Conservation (phyloP, 208 protist genomes). For the Leishmania amazonensis region DNA sequence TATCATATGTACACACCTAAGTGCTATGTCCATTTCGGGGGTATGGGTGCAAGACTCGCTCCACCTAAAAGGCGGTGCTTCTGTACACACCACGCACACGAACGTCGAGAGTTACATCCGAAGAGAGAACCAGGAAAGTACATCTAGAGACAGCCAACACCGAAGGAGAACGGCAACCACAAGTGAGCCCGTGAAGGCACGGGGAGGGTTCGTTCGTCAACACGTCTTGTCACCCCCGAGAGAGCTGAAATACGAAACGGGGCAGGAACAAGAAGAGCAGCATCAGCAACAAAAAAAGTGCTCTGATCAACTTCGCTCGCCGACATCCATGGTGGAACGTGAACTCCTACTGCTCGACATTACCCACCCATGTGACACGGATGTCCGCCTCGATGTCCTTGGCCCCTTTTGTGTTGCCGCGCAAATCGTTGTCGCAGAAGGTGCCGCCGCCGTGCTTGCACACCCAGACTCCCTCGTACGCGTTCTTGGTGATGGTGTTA, state of each 20-base stretch:
- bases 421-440: slow-evolving; percentile 85
- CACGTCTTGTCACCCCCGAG: not conserved
- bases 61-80: not conserved
- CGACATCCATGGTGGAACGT: not conserved
- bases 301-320: not conserved
- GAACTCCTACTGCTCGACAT: slow-evolving; percentile 41
- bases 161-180: not conserved
- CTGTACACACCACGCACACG: not conserved
- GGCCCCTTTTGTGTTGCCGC: slow-evolving; percentile 73
- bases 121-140: not conserved
- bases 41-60: not conserved
- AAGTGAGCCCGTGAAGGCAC: not conserved
- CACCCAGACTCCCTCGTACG: slow-evolving; percentile 91
- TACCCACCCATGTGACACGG: slow-evolving; percentile 64
- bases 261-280: too few relatives aligned
- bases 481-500: slow-evolving; percentile 76
- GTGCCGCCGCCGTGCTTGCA: slow-evolving; percentile 79
- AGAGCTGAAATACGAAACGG: not conserved
- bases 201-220: not conserved
- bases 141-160: not conserved
- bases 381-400: slow-evolving; percentile 73
- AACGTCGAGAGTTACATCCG: not conserved
- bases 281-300: not conserved
- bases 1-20: not conserved
- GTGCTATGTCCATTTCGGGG: not conserved